These are phyloP conservation scores for Lachancea nothofagi DNA, from an alignment of 805 yeast genomes.

Conservation along the genomic window DNA sequence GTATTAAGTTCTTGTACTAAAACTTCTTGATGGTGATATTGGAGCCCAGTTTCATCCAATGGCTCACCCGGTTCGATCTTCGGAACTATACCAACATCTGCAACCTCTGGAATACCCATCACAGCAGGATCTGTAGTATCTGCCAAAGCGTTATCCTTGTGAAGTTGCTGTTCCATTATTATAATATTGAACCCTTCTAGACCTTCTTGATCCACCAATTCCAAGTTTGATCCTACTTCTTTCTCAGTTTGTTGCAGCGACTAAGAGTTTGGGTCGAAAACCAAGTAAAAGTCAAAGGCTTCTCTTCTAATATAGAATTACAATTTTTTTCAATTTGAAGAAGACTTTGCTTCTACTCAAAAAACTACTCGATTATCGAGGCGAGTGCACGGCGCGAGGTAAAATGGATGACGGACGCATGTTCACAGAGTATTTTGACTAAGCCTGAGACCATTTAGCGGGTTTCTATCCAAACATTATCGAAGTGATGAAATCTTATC, in stretches of 20 bases:
- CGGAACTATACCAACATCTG: background rate
- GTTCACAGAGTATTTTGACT: too few species aligned
- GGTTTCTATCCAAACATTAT: too few species aligned
- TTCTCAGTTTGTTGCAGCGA: background rate
- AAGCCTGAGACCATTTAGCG: too few species aligned
- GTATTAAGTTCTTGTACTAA: background rate
- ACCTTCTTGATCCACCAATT: too few species aligned
- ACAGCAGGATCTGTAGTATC: conserved; percentile 3
- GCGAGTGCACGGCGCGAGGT: too few species aligned
- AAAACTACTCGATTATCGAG: background rate
- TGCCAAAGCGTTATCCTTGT: background rate
- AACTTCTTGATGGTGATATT: conserved; percentile 1
- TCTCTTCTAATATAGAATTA: too few species aligned
- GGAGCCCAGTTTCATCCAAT: background rate
- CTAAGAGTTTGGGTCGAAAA: conserved; percentile 4
- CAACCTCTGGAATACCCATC: conserved; percentile 1
- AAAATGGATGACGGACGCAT: too few species aligned
- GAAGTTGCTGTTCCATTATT: background rate
- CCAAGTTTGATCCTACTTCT: too few species aligned
- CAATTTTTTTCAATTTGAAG: too few species aligned
- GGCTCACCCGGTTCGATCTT: background rate
- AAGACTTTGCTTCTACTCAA: background rate
- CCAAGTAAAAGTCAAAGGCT: conserved; percentile 1
- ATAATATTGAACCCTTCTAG: too few species aligned
- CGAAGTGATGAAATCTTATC: too few species aligned